These are phyloP conservation scores for Umbelopsis vinacea DNA, from an alignment of 192 early-diverging fungal species.

Conservation along the genomic window DNA sequence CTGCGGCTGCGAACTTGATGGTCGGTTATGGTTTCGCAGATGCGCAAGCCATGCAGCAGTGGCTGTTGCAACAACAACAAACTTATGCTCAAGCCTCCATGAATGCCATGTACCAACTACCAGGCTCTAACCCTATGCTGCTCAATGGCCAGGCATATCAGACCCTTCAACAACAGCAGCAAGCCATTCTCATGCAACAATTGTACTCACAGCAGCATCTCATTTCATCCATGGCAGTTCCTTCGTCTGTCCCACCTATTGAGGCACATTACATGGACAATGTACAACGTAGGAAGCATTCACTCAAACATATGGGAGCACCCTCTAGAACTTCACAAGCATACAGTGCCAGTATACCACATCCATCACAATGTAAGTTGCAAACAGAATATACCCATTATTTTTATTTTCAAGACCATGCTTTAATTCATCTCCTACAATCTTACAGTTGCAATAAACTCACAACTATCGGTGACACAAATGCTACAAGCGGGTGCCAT, in stretches of 20 bases:
- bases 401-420: no score
- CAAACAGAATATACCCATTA: background rate
- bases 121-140: background rate
- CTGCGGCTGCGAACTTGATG: conserved; percentile 16
- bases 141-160: background rate
- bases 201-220: conserved; percentile 17
- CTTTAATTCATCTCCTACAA: background rate
- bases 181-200: conserved; percentile 6
- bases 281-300: background rate
- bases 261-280: background rate
- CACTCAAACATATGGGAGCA: background rate
- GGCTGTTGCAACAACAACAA: conserved; percentile 34
- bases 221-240: conserved; percentile 6
- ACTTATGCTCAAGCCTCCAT: conserved; percentile 21
- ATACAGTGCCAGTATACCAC: background rate
- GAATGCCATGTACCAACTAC: background rate
- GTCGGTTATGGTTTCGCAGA: conserved; percentile 17
- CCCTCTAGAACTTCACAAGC: background rate
- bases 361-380: conserved; percentile 10
- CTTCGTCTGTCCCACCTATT: background rate
- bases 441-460: background rate
- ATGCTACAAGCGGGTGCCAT: conserved; percentile 7
- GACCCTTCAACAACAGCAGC: conserved; percentile 15
- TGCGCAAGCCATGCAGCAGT: conserved; percentile 19
- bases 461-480: background rate